A percentile compares a stretch with the other conserved stretches of the same genome.
phyloP scores from a whole-genome alignment of 106 monocot genomes.

The Dioscorea zingiberensis region DNA sequence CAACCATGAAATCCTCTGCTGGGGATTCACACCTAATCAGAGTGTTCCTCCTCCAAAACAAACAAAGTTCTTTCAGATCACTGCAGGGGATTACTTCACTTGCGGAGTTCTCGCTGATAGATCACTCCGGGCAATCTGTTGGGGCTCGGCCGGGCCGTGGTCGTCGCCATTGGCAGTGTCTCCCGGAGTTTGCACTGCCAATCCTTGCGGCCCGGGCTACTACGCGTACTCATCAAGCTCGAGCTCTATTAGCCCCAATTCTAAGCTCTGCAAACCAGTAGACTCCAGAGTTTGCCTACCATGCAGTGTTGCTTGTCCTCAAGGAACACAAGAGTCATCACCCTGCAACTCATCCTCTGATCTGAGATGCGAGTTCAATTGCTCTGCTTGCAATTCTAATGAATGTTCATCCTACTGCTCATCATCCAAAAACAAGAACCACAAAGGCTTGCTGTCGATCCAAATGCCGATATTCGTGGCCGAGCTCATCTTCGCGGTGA shows the following conservation, averaged over 20 bases:
- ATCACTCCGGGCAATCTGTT: constrained; percentile 59
- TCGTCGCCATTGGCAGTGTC: constrained; percentile 86
- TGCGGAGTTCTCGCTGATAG: constrained; percentile 63
- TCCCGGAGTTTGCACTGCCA: constrained; percentile 66
- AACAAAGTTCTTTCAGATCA: constrained; percentile 44
- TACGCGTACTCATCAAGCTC: constrained; percentile 40
- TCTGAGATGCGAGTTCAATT: constrained; percentile 55
- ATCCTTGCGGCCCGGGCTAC: constrained; percentile 62
- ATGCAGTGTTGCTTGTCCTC: constrained; percentile 63
- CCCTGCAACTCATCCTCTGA: constrained; percentile 59
- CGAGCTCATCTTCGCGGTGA: constrained; percentile 64
- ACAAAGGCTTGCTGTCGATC: constrained; percentile 21
- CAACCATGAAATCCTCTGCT: constrained; percentile 63
- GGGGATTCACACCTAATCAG: constrained; percentile 71
- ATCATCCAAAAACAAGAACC: constrained; percentile 7
- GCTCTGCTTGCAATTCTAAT: constrained; percentile 40
- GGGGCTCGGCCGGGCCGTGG: constrained; percentile 82
- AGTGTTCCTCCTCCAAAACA: constrained; percentile 55
- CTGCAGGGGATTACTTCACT: constrained; percentile 94
- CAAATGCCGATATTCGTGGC: constrained; percentile 69
- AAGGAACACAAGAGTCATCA: constrained; percentile 28
- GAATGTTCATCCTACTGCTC: constrained; percentile 55
- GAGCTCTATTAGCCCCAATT: constrained; percentile 9
- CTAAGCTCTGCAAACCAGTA: constrained; percentile 44
- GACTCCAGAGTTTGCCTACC: constrained; percentile 77